Base-by-base conservation (phyloP, 305 asterid genomes). In the Euphrasia arctica region DNA sequence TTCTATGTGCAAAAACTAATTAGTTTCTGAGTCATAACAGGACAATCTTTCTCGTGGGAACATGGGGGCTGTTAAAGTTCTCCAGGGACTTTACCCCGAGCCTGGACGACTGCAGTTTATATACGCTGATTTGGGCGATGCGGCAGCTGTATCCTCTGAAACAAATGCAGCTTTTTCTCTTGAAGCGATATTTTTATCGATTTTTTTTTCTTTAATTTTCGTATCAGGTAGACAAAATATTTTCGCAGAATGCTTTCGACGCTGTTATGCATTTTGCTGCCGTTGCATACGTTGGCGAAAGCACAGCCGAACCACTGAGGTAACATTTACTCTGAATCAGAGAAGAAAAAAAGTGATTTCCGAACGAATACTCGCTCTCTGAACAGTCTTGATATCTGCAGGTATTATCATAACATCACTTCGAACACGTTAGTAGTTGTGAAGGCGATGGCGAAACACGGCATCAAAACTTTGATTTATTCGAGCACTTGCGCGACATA, bases 261-360 rank as follows among this genome's bases (percentile, higher is more conserved):
- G 98, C 95, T n/a, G 98, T 89, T 34, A 89, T 89, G 90, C 98
- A 92, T 79, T 87, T 89, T 66, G 97, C 97, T 34, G 97, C 98
- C 36, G 98, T 89, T 65, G 98, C 97, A 1, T 87, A 92, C 65
- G 98, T 92, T 42, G 98, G 97, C 42, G 98, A 92, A 78, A 92
- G 95, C 62, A 87, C 96, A 18, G 77, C 89, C 14, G 98, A 90
- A 54, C 96, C 98, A 43, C 79, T 92, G 15, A 80, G 91, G 97
- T 91, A 70, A 70, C 8, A 10, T 25, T 18, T 2, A 52, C 27
- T 6, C 9, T 75, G 77, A 75, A 11, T 45, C 0, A n/a, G 27
- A 25, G n/a, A 25, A 25, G 27, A n/a, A 3, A 45, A 3, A 11
- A 11, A 45, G 14, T 5, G 8, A 34, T 34, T 34, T 34, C 7